Evolutionary conservation across 208 protist species (phyloP).

Genomic region (Lotmaria passim): DNA sequence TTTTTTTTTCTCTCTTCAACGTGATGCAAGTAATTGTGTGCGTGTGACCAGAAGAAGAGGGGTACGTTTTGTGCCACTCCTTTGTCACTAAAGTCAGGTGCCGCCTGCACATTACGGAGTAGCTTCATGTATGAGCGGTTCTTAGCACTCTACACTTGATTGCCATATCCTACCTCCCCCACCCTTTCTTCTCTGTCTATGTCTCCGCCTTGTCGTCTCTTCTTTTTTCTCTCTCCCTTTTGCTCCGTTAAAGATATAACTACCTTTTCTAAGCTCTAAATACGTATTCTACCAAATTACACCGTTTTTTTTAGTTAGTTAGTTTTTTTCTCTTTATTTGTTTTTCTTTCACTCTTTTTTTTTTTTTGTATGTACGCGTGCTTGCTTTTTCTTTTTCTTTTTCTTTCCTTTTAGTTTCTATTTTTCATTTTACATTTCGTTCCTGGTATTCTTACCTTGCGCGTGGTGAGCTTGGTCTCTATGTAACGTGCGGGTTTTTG

Average conservation of each 20-base stretch:
- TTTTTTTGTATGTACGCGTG: no score
- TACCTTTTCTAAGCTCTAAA: neutral
- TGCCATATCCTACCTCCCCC: no score
- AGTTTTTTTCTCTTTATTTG: constrained; percentile 9
- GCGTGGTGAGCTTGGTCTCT: neutral
- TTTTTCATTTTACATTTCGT: constrained; percentile 2
- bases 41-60: no score
- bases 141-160: no score
- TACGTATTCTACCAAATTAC: no score
- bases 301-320: neutral
- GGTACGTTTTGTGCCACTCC: no score
- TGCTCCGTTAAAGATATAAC: neutral
- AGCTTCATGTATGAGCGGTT: no score
- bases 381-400: neutral
- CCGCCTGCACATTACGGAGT: no score
- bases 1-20: no score
- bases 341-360: neutral
- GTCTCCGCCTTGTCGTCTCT: neutral
- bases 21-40: no score
- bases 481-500: neutral
- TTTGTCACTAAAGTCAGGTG: no score
- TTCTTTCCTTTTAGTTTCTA: constrained; percentile 4
- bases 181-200: neutral
- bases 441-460: constrained; percentile 8
- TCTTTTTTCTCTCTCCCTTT: neutral